phyloP scores from a whole-genome alignment of 495 filamentous ascomycete species.

The Achaetomiella virescens region DNA sequence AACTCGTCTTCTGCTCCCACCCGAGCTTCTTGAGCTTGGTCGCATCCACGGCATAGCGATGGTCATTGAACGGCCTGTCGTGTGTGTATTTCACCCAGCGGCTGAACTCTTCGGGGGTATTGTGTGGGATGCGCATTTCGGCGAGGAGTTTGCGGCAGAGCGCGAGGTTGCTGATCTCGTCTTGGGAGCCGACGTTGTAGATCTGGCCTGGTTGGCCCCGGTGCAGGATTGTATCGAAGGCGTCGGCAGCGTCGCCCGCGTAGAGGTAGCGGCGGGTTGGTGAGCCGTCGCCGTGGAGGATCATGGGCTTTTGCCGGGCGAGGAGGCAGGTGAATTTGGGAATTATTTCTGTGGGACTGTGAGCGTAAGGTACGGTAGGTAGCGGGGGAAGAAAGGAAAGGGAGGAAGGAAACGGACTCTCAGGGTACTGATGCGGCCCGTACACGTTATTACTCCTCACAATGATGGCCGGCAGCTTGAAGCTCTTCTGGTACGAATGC shows the following conservation, averaged over 20 bases:
- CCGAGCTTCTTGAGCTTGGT: conserved; percentile 58
- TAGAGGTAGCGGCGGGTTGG: conserved; percentile 64
- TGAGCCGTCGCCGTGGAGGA: conserved; percentile 64
- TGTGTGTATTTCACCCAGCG: conserved; percentile 58
- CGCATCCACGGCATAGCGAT: conserved; percentile 61
- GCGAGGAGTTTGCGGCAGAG: conserved; percentile 54
- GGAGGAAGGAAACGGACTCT: conserved; percentile 49
- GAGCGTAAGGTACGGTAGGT: neutral
- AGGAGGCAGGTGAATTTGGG: conserved; percentile 65
- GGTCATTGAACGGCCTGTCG: conserved; percentile 70
- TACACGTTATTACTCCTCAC: conserved; percentile 75
- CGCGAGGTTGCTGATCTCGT: conserved; percentile 59
- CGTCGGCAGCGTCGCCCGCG: conserved; percentile 67
- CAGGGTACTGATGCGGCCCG: conserved; percentile 71
- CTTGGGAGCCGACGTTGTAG: conserved; percentile 66
- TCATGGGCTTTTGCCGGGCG: conserved; percentile 49
- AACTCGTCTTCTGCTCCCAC: conserved; percentile 58
- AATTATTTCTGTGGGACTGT: conserved; percentile 56
- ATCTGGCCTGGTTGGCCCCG: conserved; percentile 57
- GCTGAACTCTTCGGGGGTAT: conserved; percentile 36
- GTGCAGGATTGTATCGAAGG: conserved; percentile 72
- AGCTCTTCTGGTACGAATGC: conserved; percentile 66
- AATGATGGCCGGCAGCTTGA: conserved; percentile 64
- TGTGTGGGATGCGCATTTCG: conserved; percentile 44
- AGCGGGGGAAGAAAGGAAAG: neutral